phyloP scores from a whole-genome alignment of 345 rosid species.

The Schrenkiella parvula region DNA sequence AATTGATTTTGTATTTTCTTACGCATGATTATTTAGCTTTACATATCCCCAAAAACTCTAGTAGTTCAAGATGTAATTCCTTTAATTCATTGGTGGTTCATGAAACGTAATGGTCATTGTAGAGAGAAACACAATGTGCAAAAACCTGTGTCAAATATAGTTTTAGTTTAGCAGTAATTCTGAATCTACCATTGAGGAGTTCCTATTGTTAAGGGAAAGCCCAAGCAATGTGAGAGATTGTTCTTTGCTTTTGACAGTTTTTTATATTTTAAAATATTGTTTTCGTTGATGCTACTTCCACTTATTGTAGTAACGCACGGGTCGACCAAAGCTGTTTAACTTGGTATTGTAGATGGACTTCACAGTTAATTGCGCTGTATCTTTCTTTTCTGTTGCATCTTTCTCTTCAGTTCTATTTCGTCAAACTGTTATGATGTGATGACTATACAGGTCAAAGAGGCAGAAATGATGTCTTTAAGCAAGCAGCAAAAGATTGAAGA shows the following conservation, averaged over 20 bases:
- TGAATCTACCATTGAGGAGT: background rate
- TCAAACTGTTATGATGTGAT: background rate
- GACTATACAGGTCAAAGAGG: conserved; percentile 64
- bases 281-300: background rate
- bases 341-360: conserved; percentile 6
- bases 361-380: background rate
- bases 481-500: conserved; percentile 71
- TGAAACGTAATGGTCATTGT: background rate
- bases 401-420: background rate
- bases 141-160: background rate
- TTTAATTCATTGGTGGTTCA: background rate
- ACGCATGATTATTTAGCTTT: background rate
- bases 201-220: background rate
- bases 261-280: background rate
- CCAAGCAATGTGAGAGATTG: background rate
- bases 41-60: background rate
- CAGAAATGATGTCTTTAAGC: conserved; percentile 45
- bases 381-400: background rate
- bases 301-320: background rate
- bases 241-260: background rate
- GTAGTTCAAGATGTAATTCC: background rate
- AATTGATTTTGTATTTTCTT: background rate
- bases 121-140: background rate
- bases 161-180: background rate
- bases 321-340: background rate